Evolutionary conservation across 441 rosid species (phyloP), one percentile per base, ranked within the genome.

Genomic region (Arabidopsis hybrid): DNA sequence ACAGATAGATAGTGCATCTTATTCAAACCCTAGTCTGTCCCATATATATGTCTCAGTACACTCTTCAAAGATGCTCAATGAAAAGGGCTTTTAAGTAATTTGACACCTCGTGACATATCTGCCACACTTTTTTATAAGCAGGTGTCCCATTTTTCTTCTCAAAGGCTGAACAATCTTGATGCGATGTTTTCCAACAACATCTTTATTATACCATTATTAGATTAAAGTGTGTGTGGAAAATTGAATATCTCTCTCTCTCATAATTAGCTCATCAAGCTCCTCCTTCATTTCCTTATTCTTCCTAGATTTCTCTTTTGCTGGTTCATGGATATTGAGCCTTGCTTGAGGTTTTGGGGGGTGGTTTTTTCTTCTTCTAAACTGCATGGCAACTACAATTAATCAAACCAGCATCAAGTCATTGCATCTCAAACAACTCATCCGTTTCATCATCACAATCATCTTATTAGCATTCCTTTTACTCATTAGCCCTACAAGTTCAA

Each of bases 311-410:
- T 60, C 64, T 12, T 42, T 13, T 42, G 51, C 85, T 86, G 84
- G 95, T 89, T 90, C 75, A 92, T 90, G 95, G 96, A 87, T 89
- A 85, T 86, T 85, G 89, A 90, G 80, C 85, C 89, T 87, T 82
- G 79, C 42, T 76, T 81, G 85, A 85, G 77, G 75, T 77, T 75
- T 84, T 83, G 89, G 90, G 94, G 92, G 88, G 85, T 83, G 85
- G 84, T 76, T 82, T 74, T 69, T 80, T 83, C 47, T 71, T 46
- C 47, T 80, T 55, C 21, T 38, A 36, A 74, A 75, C 78, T 86
- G 87, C 83, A 89, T 88, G 95, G 96, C 93, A 85, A 62, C 69
- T 80, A 59, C 79, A 71, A 52, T 14, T 57, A 1, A 49, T 87
- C 11, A 61, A 70, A 66, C 51, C 80, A 69, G 7, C 7, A 76